A percentile compares a stretch with the other conserved stretches of the same genome.
Evolutionary conservation across 331 rosid genomes (phyloP).

Genomic region (Arachis monticola): DNA sequence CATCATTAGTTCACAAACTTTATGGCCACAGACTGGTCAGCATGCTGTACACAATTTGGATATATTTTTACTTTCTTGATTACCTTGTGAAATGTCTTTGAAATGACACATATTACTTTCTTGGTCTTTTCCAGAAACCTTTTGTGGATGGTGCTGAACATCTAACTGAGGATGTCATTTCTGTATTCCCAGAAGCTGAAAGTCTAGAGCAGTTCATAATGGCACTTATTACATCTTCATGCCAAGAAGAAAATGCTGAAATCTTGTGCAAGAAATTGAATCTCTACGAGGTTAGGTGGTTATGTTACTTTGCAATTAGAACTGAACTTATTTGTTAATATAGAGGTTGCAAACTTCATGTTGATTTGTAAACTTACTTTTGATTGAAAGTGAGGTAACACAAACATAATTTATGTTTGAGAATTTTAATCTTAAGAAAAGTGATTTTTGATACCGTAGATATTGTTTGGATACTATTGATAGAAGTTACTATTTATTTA

Average conservation of each 20-base stretch:
- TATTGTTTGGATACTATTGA: no score
- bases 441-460: no score
- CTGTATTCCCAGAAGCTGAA: conserved; percentile 96
- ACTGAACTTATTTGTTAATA: conserved; percentile 9
- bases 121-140: conserved; percentile 73
- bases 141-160: conserved; percentile 87
- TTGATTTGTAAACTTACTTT: no score
- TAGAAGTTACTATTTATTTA: no score
- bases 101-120: conserved; percentile 30
- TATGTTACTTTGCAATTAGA: conserved; percentile 13
- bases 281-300: conserved; percentile 71
- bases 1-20: conserved; percentile 88
- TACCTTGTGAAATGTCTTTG: conserved; percentile 27
- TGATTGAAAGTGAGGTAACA: no score
- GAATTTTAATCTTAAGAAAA: no score
- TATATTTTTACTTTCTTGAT: conserved; percentile 23
- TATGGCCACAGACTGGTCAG: conserved; percentile 93
- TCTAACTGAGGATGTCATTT: conserved; percentile 87
- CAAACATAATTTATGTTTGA: no score
- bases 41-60: conserved; percentile 27
- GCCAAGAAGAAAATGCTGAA: conserved; percentile 81
- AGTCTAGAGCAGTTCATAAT: conserved; percentile 85
- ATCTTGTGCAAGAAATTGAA: conserved; percentile 73
- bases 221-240: conserved; percentile 68
- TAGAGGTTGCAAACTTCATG: no score